Evolutionary conservation across 768 basidiomycete species (phyloP).

Genomic region (Rhodotorula sphaerocarpa): DNA sequence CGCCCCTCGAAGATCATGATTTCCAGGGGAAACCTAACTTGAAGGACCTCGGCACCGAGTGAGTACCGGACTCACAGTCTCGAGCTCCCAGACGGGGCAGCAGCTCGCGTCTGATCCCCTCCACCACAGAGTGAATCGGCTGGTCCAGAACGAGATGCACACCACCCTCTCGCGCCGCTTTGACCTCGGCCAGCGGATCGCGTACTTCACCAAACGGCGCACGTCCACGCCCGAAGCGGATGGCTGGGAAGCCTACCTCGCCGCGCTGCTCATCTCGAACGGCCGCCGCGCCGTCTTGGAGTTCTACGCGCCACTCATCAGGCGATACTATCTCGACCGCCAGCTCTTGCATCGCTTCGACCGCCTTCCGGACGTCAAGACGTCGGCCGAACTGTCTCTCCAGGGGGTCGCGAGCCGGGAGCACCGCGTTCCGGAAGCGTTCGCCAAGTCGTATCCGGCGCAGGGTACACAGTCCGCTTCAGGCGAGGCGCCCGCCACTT

Average conservation of each 20-base stretch:
- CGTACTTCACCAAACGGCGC: not conserved
- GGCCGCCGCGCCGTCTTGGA: not conserved
- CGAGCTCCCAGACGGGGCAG: no score
- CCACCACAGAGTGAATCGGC: not conserved
- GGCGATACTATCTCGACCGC: not conserved
- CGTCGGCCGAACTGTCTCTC: no score
- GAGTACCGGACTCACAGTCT: no score
- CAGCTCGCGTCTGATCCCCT: no score
- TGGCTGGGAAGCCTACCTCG: slow-evolving; percentile 13
- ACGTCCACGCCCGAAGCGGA: not conserved
- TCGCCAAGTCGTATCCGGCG: no score
- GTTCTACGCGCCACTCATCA: slow-evolving; percentile 9
- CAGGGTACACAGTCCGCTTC: no score
- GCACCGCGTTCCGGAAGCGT: no score
- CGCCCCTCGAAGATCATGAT: not conserved
- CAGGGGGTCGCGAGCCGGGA: no score
- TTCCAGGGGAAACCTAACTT: not conserved
- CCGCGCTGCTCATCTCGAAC: not conserved
- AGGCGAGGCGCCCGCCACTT: no score
- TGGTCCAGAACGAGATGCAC: not conserved
- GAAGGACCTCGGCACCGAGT: not conserved
- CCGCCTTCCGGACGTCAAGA: no score
- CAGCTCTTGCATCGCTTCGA: no score
- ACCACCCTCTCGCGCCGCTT: not conserved
- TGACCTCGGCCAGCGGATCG: not conserved